Evolutionary conservation across 208 protist genomes (phyloP).

Genomic region (Crithidia expoeki): DNA sequence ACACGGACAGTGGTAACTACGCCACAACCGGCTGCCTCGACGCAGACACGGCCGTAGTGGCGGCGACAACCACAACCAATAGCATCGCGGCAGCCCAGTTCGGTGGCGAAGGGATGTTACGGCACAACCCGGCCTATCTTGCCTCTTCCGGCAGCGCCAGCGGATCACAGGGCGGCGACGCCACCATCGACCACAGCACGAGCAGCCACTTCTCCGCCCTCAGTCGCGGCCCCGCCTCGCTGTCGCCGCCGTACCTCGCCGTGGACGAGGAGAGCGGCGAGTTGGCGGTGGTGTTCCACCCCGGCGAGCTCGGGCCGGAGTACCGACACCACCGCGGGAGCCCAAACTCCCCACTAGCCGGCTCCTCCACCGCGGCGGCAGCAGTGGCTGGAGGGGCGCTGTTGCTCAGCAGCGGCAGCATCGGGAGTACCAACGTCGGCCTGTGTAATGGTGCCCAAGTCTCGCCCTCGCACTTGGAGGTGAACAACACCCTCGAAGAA

Average conservation of each 20-base stretch:
- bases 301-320: not conserved
- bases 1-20: slow-evolving; percentile 13
- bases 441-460: not conserved
- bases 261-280: slow-evolving; percentile 28
- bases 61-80: not conserved
- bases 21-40: slow-evolving; percentile 4
- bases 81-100: slow-evolving; percentile 1
- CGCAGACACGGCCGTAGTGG: not conserved
- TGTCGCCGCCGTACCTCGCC: slow-evolving; percentile 10
- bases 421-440: not conserved
- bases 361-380: not conserved
- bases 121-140: slow-evolving; percentile 11
- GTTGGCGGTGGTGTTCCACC: slow-evolving; percentile 10
- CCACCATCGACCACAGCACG: slow-evolving; percentile 10
- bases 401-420: not conserved
- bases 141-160: slow-evolving; percentile 10
- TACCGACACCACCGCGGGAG: slow-evolving; percentile 6
- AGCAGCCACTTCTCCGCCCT: slow-evolving; percentile 23
- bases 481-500: slow-evolving; percentile 10
- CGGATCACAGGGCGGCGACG: slow-evolving; percentile 9
- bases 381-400: not conserved
- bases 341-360: slow-evolving; percentile 4
- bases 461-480: slow-evolving; percentile 13
- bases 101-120: slow-evolving; percentile 9
- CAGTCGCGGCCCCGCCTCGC: not conserved